Evolutionary conservation across 805 yeast genomes (phyloP), one percentile per base, ranked within the genome.

Genomic region (Metschnikowia bowlesiae): DNA sequence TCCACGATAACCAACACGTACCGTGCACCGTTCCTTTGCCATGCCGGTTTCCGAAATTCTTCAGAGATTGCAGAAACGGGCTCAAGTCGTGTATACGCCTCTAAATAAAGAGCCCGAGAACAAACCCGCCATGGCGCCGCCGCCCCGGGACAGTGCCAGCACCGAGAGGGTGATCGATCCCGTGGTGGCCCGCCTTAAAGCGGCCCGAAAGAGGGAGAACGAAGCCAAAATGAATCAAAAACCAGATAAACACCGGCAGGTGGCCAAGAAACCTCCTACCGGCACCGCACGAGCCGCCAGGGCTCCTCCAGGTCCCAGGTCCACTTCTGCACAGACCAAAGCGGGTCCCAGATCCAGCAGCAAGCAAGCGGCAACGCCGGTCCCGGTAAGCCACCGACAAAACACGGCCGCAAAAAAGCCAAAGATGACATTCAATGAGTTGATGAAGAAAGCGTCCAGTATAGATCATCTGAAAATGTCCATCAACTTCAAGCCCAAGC

Each of bases 181-280:
- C 0, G 89, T 89, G 4, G 88, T 86, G 8, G 81, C 80, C 35
- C 66, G 85, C 50, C 67, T 86, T 36, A 86, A 86, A 56, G 90
- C 84, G 51, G 80, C 83, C 2, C 70, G 92, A 61, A 70, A 81
- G 52, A 66, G 72, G 39, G 89, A 86, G 54, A 72, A 68, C 37
- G 79, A 79, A 35, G 70, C 70, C 39, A 64, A 70, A 47, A 71
- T 70, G 44, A 59, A 61, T 32, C 71, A 72, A 50, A 58, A 58
- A 33, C 60, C 69, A 43, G 65, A 58, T 44, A 67, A 66, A 54
- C 69, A 64, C 54, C 74, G 76, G 4, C 47, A 66, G 7, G 53
- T 66, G 5, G 66, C 69, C 3, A 59, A 59, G 36, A 64, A 43
- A 16, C 44, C 11, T 1, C 33, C 46, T 11, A 36, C 5, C 38